Evolutionary conservation across 2,329 filamentous ascomycete species (phyloP).

Genomic region (Neonectria faginata): DNA sequence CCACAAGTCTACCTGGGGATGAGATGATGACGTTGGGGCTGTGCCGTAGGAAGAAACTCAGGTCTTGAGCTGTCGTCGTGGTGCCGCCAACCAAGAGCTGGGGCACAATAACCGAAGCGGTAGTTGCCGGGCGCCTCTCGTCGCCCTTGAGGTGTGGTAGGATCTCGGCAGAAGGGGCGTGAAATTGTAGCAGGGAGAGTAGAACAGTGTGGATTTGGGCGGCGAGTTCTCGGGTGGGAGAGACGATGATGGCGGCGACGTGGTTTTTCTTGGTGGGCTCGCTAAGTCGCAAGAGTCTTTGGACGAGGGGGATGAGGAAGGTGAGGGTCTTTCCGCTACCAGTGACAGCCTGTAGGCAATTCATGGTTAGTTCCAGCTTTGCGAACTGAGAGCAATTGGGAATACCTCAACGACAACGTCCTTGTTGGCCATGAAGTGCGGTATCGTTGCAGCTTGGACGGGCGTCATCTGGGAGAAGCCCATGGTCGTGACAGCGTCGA

Average conservation of each 20-base stretch:
- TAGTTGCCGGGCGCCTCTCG: conserved; percentile 64
- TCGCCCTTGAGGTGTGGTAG: conserved; percentile 66
- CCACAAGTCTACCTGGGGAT: conserved; percentile 89
- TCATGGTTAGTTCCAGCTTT: conserved; percentile 7
- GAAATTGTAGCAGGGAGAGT: conserved; percentile 81
- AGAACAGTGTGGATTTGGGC: conserved; percentile 90
- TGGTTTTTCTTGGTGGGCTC: conserved; percentile 91
- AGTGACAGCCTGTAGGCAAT: conserved; percentile 74
- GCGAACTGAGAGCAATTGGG: neutral
- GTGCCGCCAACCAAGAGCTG: conserved; percentile 90
- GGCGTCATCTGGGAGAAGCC: conserved; percentile 91
- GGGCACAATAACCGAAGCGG: conserved; percentile 73
- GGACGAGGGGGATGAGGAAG: conserved; percentile 85
- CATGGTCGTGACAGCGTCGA: conserved; percentile 86
- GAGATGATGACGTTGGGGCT: conserved; percentile 91
- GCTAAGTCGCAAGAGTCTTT: conserved; percentile 82
- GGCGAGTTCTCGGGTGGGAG: conserved; percentile 90
- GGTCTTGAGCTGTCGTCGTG: conserved; percentile 83
- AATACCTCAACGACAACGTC: conserved; percentile 88
- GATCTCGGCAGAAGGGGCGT: conserved; percentile 78
- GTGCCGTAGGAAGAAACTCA: conserved; percentile 84
- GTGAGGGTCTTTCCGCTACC: conserved; percentile 91
- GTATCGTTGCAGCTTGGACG: conserved; percentile 92
- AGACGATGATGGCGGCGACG: conserved; percentile 89
- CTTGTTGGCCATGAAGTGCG: conserved; percentile 88